Percentiles rank a stretch among this genome's conserved stretches.
These are phyloP conservation scores for Ottelia alismoides DNA, from an alignment of 106 monocot genomes.

Conservation along the genomic window DNA sequence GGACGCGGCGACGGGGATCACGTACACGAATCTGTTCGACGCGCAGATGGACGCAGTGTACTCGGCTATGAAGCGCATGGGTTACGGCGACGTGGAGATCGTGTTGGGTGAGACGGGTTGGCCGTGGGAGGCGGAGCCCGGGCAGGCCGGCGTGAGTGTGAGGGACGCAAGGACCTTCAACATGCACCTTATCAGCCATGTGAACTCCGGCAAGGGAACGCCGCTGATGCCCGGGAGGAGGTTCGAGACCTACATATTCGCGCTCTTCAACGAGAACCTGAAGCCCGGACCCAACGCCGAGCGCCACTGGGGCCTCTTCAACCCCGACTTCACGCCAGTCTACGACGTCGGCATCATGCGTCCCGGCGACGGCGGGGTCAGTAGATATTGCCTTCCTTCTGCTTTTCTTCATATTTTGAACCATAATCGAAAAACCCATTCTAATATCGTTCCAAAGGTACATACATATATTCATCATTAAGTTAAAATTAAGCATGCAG, in stretches of 20 bases:
- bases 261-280: slow-evolving; percentile 70
- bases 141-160: slow-evolving; percentile 30
- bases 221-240: slow-evolving; percentile 63
- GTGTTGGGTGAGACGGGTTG: slow-evolving; percentile 81
- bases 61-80: slow-evolving; percentile 49
- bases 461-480: too few species aligned
- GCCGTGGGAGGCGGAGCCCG: slow-evolving; percentile 54
- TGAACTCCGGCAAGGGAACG: slow-evolving; percentile 61
- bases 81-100: slow-evolving; percentile 71
- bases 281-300: slow-evolving; percentile 74
- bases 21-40: slow-evolving; percentile 76
- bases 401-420: background rate
- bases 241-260: slow-evolving; percentile 76
- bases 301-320: slow-evolving; percentile 66
- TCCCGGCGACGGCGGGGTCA: background rate
- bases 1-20: slow-evolving; percentile 39
- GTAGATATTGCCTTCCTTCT: background rate
- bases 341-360: slow-evolving; percentile 65
- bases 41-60: slow-evolving; percentile 76
- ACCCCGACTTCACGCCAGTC: slow-evolving; percentile 46
- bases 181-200: slow-evolving; percentile 32
- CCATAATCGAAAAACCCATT: too few species aligned
- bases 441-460: too few species aligned
- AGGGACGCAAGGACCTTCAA: slow-evolving; percentile 41
- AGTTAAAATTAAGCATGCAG: too few species aligned